Conservation (phyloP, 2,329 filamentous ascomycete genomes). For the Keithomyces neogunnii region DNA sequence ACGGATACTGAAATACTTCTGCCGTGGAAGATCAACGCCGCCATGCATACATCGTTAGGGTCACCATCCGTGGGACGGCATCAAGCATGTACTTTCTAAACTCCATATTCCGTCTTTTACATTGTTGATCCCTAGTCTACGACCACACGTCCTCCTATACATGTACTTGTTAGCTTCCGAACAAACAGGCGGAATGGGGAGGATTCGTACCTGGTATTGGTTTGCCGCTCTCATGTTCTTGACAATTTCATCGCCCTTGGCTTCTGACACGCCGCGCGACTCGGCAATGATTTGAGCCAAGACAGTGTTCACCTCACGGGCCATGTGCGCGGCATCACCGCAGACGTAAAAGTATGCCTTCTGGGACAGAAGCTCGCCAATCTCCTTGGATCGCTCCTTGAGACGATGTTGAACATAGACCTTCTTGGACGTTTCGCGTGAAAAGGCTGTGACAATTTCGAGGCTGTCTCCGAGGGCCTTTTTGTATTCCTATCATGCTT, state of each 20-base stretch:
- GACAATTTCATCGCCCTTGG: slow-evolving; percentile 91
- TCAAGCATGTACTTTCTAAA: not conserved
- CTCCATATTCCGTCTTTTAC: not conserved
- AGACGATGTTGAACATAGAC: slow-evolving; percentile 95
- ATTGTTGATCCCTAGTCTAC: slow-evolving; percentile 24
- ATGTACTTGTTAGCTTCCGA: not conserved
- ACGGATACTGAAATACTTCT: not conserved
- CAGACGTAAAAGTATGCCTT: slow-evolving; percentile 97
- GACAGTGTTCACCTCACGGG: slow-evolving; percentile 82
- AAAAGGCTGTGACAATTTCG: slow-evolving; percentile 88
- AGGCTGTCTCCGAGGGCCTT: slow-evolving; percentile 80
- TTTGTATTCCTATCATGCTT: slow-evolving; percentile 61
- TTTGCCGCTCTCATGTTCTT: slow-evolving; percentile 94
- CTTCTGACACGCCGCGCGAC: slow-evolving; percentile 70
- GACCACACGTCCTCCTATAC: slow-evolving; percentile 64
- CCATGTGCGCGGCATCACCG: slow-evolving; percentile 96
- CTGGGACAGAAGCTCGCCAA: slow-evolving; percentile 78
- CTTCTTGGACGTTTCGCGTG: slow-evolving; percentile 78
- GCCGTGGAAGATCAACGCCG: slow-evolving; percentile 3
- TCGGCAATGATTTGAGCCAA: slow-evolving; percentile 80
- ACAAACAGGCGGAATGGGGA: not conserved
- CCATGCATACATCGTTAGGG: slow-evolving; percentile 5
- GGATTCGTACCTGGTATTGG: slow-evolving; percentile 74
- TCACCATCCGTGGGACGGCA: not conserved
- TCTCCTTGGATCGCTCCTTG: slow-evolving; percentile 70